Evolutionary conservation across 352 stramenopile genomes (phyloP).

Genomic region (Globisporangium okanoganense): DNA sequence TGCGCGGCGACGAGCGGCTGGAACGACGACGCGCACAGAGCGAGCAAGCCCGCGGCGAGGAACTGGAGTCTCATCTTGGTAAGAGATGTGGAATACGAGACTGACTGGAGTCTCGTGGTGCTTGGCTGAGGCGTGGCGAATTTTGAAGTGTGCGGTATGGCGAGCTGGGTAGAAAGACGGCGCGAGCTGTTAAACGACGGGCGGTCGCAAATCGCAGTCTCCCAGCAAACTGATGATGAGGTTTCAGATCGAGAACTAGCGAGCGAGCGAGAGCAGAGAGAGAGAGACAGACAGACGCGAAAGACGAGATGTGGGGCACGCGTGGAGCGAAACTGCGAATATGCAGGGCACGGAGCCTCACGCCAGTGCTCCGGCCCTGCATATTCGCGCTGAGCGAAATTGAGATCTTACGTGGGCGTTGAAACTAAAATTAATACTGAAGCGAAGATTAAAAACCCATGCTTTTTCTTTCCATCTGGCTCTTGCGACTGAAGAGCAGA

Average conservation of each 20-base stretch:
- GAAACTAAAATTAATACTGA: slow-evolving; percentile 4
- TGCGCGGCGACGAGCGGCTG: neutral
- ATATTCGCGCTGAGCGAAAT: no score
- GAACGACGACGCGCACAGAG: neutral
- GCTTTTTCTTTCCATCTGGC: neutral
- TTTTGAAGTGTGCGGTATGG: neutral
- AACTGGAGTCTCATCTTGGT: slow-evolving; percentile 5
- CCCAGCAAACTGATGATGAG: neutral
- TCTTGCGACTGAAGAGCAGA: neutral
- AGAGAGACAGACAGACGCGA: neutral
- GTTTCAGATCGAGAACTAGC: neutral
- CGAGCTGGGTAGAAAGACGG: neutral
- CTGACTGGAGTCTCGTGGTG: neutral
- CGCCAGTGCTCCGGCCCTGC: no score
- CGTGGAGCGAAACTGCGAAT: neutral
- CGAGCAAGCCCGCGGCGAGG: slow-evolving; percentile 9
- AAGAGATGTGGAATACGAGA: neutral
- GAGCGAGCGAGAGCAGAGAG: neutral
- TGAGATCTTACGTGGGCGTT: neutral
- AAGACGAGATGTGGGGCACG: neutral
- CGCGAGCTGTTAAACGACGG: neutral
- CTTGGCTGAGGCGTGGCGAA: neutral
- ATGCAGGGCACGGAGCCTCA: neutral
- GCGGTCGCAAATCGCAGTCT: neutral
- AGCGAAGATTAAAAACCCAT: neutral